These are phyloP conservation scores for Coelastrella sp. DNA, from an alignment of 139 green algal species.

Conservation along the genomic window DNA sequence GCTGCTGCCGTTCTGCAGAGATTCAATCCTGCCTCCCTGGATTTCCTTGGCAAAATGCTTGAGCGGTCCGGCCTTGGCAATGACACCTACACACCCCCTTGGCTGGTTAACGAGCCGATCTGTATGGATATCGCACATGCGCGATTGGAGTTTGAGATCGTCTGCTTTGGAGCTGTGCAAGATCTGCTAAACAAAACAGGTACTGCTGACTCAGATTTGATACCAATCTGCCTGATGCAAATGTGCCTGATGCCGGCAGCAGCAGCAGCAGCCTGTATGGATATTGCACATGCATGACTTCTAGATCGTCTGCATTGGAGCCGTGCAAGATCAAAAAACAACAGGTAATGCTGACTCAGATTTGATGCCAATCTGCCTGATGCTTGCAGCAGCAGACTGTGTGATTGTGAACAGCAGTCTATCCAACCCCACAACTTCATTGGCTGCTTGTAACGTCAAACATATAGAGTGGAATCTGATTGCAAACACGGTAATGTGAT, in stretches of 20 bases:
- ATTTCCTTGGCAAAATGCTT: constrained; percentile 96
- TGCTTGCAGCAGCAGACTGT: too few species aligned
- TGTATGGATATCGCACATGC: constrained; percentile 77
- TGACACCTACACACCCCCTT: constrained; percentile 78
- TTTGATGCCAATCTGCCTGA: neutral
- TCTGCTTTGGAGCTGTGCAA: constrained; percentile 72
- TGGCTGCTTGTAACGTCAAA: constrained; percentile 57
- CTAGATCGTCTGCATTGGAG: constrained; percentile 71
- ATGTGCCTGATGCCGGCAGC: too few species aligned
- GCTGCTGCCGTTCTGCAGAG: constrained; percentile 46
- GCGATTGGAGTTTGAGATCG: constrained; percentile 87
- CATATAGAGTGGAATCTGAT: too few species aligned
- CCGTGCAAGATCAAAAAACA: constrained; percentile 77
- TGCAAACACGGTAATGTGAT: too few species aligned
- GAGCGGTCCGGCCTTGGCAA: constrained; percentile 87
- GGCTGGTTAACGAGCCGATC: constrained; percentile 46
- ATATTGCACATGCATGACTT: constrained; percentile 86
- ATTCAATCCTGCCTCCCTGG: constrained; percentile 83
- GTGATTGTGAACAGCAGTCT: too few species aligned
- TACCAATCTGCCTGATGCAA: neutral
- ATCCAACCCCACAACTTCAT: constrained; percentile 92
- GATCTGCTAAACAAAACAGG: constrained; percentile 75
- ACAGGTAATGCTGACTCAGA: constrained; percentile 41
- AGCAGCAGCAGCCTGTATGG: neutral
- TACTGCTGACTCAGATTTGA: neutral